Percentiles rank a stretch among this genome's conserved stretches.
Evolutionary conservation across 345 rosid genomes (phyloP).

Genomic region (Brassica rapa): DNA sequence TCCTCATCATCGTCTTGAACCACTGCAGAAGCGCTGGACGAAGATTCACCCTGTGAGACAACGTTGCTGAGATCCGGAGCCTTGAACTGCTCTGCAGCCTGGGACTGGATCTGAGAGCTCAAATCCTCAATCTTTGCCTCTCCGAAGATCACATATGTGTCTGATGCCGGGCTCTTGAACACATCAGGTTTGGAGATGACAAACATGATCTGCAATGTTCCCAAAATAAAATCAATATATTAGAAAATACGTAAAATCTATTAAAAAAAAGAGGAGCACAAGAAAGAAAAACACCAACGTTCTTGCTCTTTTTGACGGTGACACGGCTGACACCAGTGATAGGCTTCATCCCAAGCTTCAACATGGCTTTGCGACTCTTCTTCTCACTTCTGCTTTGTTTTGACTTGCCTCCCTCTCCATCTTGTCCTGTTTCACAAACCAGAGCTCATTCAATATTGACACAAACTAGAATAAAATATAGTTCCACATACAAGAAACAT

Average conservation of each 20-base stretch:
- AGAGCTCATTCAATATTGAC: not conserved
- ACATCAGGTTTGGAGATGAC: conserved; percentile 93
- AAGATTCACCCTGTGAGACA: conserved; percentile 62
- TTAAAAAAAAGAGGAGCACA: not conserved
- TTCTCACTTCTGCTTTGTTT: conserved; percentile 94
- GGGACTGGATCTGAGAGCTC: conserved; percentile 84
- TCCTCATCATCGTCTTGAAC: conserved; percentile 91
- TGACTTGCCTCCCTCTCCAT: conserved; percentile 70
- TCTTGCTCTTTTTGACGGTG: conserved; percentile 88
- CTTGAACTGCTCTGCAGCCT: conserved; percentile 89
- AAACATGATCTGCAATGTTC: conserved; percentile 60
- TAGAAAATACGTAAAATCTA: no score
- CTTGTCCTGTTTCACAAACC: conserved; percentile 36
- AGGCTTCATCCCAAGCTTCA: conserved; percentile 90
- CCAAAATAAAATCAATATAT: not conserved
- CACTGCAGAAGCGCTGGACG: conserved; percentile 46
- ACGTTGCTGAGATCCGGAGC: conserved; percentile 68
- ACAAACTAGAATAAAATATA: conserved; percentile 5
- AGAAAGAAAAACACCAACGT: conserved; percentile 47
- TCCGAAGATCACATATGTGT: conserved; percentile 80
- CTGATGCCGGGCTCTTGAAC: conserved; percentile 86
- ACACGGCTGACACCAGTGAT: conserved; percentile 87
- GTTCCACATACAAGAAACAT: not conserved
- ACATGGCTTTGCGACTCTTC: conserved; percentile 92
- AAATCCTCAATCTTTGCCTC: conserved; percentile 94